Evolutionary conservation across 768 basidiomycete genomes (phyloP), one percentile per base, ranked within the genome.

Genomic region (Candolleomyces efflorescens): DNA sequence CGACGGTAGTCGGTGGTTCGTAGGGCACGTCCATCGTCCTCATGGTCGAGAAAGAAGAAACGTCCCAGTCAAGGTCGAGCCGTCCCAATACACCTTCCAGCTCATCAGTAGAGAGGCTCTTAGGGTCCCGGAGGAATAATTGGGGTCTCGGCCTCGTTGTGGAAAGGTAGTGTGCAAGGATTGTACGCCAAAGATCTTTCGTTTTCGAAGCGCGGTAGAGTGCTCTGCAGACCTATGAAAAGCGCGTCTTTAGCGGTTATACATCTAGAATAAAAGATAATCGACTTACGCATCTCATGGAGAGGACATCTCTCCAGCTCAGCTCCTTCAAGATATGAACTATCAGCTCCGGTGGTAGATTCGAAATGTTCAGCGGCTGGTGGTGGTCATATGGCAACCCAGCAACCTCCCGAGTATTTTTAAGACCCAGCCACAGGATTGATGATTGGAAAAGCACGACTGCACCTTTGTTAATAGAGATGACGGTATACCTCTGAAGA

Each of bases 221-320:
- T 17, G 17, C 38, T 39, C 9, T 39, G 24, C 18, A 54, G 24
- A 26, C 0, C 13, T 10, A 39, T 6, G 22, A 17, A 12, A 18
- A 36, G 13, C 17, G 15, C 9, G 38, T 39, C 37, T 2, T 53
- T 13, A 53, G 12, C n/a, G n/a, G 17, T 15, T 7, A 38, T 17
- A 41, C 13, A 44, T 46, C 20, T 18, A 48, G 38, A 24, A 49
- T 38, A 13, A n/a, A 54, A n/a, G 22, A 54, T 37, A 22, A 41
- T 26, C 52, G 58, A 59, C 37, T 46, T 53, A 37, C 32, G 36
- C 39, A 12, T 15, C 26, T 54, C 52, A 24, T 20, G 45, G n/a
- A 46, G 44, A 39, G 38, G 38, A 39, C 17, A 17, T 39, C 38
- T 17, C 38, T 39, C 38, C 38, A 39, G 38, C 17, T 9, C 38